Base-by-base conservation (phyloP, 1,139 yeast species). In the Zygoascus meyerae region DNA sequence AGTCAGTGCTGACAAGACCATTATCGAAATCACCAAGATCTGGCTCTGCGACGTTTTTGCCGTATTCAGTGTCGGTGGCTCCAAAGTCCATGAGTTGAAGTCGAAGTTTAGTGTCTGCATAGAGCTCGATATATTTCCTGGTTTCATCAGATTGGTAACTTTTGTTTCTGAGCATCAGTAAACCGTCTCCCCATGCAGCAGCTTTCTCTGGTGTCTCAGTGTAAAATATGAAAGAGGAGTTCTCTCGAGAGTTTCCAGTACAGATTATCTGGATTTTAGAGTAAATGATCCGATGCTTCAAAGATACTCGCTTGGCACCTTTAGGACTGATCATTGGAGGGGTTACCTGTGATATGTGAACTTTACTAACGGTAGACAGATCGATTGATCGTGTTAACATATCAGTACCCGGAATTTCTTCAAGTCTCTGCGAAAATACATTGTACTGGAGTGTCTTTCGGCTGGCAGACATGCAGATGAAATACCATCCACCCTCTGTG, bases 171-270 rank as follows among this genome's bases (percentile, higher is more conserved):
- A 84, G 69, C 74, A 86, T 71, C 61, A 78, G 79, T 48, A 86
- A 65, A 1, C 95, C 95, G 65, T 86, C 95, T 40, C 83, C 70
- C 94, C 95, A 86, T 9, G 82, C 79, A 49, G 77, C 78, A 45
- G 84, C 80, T 50, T 79, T 75, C 45, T 83, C 87, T 51, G 78
- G 76, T 5, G 89, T 82, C 53, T 85, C 92, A 6, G 86, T 77
- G 62, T 75, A 85, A 57, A 86, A 83, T 18, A 73, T 66, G 49
- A 86, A 70, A 6, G 58, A 47, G 3, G 61, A 54, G 5, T 55
- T 54, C 16, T 55, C 61, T n/a, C 61, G 50, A 10, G 55, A 36
- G 2, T 61, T 60, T 21, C 57, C 48, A 4, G 42, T 37, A 18
- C 58, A 59, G 26, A 53, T 44, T 14, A 62, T 49, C 2, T 61